Evolutionary conservation across 495 filamentous ascomycete genomes (phyloP).

Genomic region (Tuber brumale): DNA sequence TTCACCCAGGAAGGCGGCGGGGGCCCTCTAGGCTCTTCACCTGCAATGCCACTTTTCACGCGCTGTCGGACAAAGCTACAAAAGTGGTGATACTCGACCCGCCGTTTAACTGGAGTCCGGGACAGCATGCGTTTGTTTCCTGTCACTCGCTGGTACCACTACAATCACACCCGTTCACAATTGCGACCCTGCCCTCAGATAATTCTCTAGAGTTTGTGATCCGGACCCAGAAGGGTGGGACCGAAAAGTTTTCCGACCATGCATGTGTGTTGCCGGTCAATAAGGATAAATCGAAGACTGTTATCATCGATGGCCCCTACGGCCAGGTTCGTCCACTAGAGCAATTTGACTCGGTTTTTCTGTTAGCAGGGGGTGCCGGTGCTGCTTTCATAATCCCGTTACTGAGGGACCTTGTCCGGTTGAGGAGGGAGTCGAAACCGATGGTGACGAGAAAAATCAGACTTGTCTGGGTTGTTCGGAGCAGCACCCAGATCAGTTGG

Average conservation of each 20-base stretch:
- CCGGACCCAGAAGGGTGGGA: constrained; percentile 64
- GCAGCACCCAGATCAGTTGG: constrained; percentile 60
- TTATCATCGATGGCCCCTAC: constrained; percentile 54
- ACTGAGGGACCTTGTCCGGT: constrained; percentile 49
- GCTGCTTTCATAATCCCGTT: constrained; percentile 54
- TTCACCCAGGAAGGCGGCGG: constrained; percentile 44
- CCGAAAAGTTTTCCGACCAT: constrained; percentile 57
- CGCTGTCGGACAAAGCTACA: constrained; percentile 58
- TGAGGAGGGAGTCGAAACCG: constrained; percentile 16
- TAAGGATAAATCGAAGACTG: constrained; percentile 39
- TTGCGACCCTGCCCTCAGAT: constrained; percentile 56
- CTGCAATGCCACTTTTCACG: constrained; percentile 55
- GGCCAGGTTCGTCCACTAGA: constrained; percentile 53
- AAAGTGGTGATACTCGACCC: constrained; percentile 63
- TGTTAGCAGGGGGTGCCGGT: constrained; percentile 56
- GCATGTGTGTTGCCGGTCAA: constrained; percentile 51
- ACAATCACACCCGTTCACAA: constrained; percentile 78
- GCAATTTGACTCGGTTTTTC: constrained; percentile 54
- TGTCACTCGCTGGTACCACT: constrained; percentile 60
- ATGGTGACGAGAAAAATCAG: constrained; percentile 59
- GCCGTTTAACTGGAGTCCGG: constrained; percentile 64
- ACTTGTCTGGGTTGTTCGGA: constrained; percentile 68
- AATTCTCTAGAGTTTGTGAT: constrained; percentile 64
- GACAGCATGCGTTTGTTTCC: constrained; percentile 74
- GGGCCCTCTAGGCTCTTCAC: constrained; percentile 19